These are phyloP conservation scores for Harringtonia aguacate DNA, from an alignment of 2,329 filamentous ascomycete genomes.

Conservation along the genomic window DNA sequence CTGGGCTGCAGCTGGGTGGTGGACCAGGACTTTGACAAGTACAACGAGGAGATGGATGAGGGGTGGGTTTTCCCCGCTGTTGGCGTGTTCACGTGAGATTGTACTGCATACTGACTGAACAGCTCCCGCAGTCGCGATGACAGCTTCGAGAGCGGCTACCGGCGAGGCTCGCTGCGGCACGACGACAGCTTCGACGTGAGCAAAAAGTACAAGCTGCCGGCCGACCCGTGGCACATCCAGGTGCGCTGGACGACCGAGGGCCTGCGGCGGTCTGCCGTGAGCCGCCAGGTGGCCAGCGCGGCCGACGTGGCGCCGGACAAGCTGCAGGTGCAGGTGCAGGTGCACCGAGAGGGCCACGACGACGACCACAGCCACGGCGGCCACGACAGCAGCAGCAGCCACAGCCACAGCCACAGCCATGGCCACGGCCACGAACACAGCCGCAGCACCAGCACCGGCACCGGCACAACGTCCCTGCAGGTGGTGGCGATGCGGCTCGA, in stretches of 20 bases:
- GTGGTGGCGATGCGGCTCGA: constrained; percentile 90
- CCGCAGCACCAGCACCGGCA: too few relatives aligned
- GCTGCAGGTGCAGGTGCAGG: constrained; percentile 29
- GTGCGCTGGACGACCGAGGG: constrained; percentile 81
- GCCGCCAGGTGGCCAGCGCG: constrained; percentile 20
- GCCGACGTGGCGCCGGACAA: constrained; percentile 26
- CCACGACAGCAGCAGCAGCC: too few relatives aligned
- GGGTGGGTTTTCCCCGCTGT: constrained; percentile 22
- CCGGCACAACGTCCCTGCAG: too few relatives aligned
- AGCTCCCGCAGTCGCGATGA: constrained; percentile 6
- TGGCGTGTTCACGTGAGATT: too few relatives aligned
- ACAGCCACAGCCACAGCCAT: too few relatives aligned
- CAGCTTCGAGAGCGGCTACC: constrained; percentile 17
- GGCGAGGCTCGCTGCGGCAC: constrained; percentile 23
- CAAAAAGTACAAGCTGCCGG: constrained; percentile 71
- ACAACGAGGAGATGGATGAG: constrained; percentile 27
- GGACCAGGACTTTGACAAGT: constrained; percentile 47
- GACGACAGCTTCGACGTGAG: constrained; percentile 35
- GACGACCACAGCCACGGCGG: too few relatives aligned
- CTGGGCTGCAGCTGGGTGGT: constrained; percentile 82
- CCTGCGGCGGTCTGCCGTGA: constrained; percentile 25
- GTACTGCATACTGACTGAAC: neutral
- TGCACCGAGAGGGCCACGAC: too few relatives aligned
- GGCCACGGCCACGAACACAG: too few relatives aligned
- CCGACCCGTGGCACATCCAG: constrained; percentile 89